A percentile compares a stretch with the other conserved stretches of the same genome.
Evolutionary conservation across 257 asterid genomes (phyloP).

Genomic region (Linaria vulgaris): DNA sequence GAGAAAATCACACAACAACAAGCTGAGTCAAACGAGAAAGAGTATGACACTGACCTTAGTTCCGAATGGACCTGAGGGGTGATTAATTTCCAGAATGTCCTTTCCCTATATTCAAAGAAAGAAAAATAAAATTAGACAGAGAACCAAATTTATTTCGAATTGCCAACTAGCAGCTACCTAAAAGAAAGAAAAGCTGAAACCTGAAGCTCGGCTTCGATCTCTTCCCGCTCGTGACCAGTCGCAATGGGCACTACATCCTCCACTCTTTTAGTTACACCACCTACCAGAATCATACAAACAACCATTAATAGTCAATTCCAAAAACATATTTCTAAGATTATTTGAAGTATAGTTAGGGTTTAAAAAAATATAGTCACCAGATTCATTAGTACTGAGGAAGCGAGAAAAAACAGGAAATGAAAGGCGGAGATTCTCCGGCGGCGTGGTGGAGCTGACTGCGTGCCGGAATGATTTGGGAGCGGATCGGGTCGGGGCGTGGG

Average conservation of each 20-base stretch:
- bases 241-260: constrained; percentile 96
- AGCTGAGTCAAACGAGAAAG: too few relatives aligned
- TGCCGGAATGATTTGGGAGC: constrained; percentile 37
- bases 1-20: too few relatives aligned
- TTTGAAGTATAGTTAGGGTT: constrained; percentile 36
- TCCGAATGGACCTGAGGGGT: constrained; percentile 55
- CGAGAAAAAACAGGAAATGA: constrained; percentile 43
- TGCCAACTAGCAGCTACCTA: too few relatives aligned
- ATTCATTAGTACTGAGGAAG: constrained; percentile 47
- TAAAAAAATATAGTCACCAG: constrained; percentile 56
- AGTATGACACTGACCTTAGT: constrained; percentile 38
- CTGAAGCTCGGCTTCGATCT: constrained; percentile 81
- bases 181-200: constrained; percentile 30
- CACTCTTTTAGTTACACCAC: constrained; percentile 52
- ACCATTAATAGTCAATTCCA: background rate
- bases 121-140: background rate
- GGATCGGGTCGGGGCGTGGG: constrained; percentile 53
- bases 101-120: constrained; percentile 38
- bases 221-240: constrained; percentile 97
- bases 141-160: background rate
- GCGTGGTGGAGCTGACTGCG: constrained; percentile 37
- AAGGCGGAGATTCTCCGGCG: constrained; percentile 37
- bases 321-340: too few relatives aligned
- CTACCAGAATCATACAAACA: constrained; percentile 22
- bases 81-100: constrained; percentile 54